Evolutionary conservation across 73 alveolate genomes (phyloP).

Genomic region (Uronychia binucleata): DNA sequence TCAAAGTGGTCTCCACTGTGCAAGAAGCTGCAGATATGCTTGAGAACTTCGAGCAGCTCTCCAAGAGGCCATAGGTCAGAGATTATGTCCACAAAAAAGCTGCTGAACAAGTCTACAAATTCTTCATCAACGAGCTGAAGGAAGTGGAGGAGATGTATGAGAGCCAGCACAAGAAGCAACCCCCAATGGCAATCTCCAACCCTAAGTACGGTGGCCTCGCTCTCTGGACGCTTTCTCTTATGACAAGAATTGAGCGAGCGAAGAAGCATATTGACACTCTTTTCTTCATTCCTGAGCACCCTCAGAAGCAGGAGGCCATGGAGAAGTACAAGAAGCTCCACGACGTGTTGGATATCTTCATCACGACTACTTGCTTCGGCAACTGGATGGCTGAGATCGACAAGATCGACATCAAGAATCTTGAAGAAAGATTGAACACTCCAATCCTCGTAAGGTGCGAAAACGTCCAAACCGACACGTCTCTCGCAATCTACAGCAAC

Average conservation of each 20-base stretch:
- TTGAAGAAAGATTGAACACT: slow-evolving; percentile 52
- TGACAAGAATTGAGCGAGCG: slow-evolving; percentile 62
- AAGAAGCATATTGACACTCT: slow-evolving; percentile 52
- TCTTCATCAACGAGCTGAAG: slow-evolving; percentile 78
- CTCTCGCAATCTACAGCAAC: slow-evolving; percentile 26
- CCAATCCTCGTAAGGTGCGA: slow-evolving; percentile 59
- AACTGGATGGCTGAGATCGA: slow-evolving; percentile 84
- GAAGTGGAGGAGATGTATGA: slow-evolving; percentile 87
- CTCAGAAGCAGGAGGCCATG: slow-evolving; percentile 64
- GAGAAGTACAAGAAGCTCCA: slow-evolving; percentile 80
- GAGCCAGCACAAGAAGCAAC: slow-evolving; percentile 52
- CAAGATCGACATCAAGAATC: slow-evolving; percentile 48
- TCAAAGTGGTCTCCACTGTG: slow-evolving; percentile 97
- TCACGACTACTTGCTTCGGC: slow-evolving; percentile 65
- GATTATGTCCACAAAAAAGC: slow-evolving; percentile 96
- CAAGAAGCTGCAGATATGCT: slow-evolving; percentile 97
- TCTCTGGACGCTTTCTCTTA: slow-evolving; percentile 81
- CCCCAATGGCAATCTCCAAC: slow-evolving; percentile 79
- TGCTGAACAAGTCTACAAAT: slow-evolving; percentile 78
- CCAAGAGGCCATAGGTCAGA: slow-evolving; percentile 94
- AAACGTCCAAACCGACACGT: slow-evolving; percentile 32
- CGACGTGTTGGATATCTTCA: slow-evolving; percentile 72
- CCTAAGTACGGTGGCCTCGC: slow-evolving; percentile 88
- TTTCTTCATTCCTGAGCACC: slow-evolving; percentile 57
- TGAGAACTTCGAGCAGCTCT: slow-evolving; percentile 96